These are phyloP conservation scores for Bipolaris zeicola DNA, from an alignment of 2,329 filamentous ascomycete genomes.

Conservation along the genomic window DNA sequence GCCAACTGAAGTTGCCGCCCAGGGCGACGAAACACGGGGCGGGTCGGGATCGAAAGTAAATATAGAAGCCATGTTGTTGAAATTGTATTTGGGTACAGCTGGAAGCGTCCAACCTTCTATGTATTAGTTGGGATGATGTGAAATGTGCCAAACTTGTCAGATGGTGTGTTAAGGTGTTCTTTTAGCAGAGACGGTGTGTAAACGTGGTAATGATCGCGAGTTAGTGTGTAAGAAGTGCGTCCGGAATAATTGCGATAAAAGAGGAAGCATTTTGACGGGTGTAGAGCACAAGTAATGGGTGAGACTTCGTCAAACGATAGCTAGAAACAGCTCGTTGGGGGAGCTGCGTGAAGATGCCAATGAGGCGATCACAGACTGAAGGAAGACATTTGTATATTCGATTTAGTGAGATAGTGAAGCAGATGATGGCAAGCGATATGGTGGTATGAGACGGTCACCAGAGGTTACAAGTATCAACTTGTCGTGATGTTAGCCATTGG, in stretches of 20 bases:
- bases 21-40: conserved; percentile 86
- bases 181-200: conserved; percentile 14
- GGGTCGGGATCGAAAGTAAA: conserved; percentile 94
- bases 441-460: conserved; percentile 6
- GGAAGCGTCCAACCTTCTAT: background rate
- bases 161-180: conserved; percentile 12
- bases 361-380: conserved; percentile 27
- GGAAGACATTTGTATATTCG: conserved; percentile 18
- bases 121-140: background rate
- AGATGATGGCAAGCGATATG: conserved; percentile 1
- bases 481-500: conserved; percentile 17
- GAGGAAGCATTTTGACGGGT: conserved; percentile 57
- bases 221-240: conserved; percentile 59
- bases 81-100: background rate
- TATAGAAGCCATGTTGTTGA: conserved; percentile 77
- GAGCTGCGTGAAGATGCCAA: conserved; percentile 32
- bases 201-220: conserved; percentile 52
- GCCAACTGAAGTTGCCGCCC: conserved; percentile 66
- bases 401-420: background rate
- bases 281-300: conserved; percentile 29
- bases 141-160: conserved; percentile 4
- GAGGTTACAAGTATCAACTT: conserved; percentile 9
- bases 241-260: conserved; percentile 55
- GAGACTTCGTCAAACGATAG: conserved; percentile 27
- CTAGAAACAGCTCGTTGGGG: conserved; percentile 23